A percentile compares a stretch with the other conserved stretches of the same genome.
Evolutionary conservation across 495 filamentous ascomycete species (phyloP).

Genomic region (Bombardia bombarda): DNA sequence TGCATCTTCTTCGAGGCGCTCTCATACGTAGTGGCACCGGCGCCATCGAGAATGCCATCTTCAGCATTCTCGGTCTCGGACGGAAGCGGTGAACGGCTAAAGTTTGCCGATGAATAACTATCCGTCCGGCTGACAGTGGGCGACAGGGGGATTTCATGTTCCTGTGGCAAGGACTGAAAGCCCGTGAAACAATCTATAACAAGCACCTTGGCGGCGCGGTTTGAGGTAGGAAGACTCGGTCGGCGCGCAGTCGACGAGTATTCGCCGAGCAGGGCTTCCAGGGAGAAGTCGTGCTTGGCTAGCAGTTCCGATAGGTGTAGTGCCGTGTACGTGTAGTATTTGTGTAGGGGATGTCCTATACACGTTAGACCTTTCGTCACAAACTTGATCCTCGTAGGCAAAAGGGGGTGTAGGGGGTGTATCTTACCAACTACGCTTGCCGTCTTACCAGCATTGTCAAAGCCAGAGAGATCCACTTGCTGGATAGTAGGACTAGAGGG

Average conservation of each 20-base stretch:
- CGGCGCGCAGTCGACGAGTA: conserved; percentile 22
- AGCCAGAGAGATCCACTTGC: conserved; percentile 38
- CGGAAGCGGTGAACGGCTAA: background rate
- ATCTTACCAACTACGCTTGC: conserved; percentile 35
- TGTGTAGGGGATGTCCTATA: conserved; percentile 57
- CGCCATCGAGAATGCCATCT: background rate
- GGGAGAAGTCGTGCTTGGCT: conserved; percentile 26
- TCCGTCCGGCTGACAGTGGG: conserved; percentile 25
- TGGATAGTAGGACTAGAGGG: conserved; percentile 43
- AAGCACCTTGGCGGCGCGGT: conserved; percentile 32
- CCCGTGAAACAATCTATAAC: conserved; percentile 48
- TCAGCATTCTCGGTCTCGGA: background rate
- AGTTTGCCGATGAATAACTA: conserved; percentile 9
- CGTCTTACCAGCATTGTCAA: conserved; percentile 30
- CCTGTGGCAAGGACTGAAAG: conserved; percentile 31
- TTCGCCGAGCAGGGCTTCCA: conserved; percentile 34
- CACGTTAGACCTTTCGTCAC: conserved; percentile 12
- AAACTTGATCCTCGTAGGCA: background rate
- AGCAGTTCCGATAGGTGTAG: conserved; percentile 47
- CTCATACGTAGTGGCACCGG: conserved; percentile 7
- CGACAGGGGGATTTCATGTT: conserved; percentile 28
- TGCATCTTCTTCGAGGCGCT: conserved; percentile 36
- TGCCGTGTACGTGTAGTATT: conserved; percentile 48
- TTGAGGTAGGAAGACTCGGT: conserved; percentile 17
- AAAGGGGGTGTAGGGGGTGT: background rate